Percentiles rank a stretch among this genome's conserved stretches.
Conservation (phyloP, 1,139 yeast genomes). For the Kurtzmaniella quercitrusa region DNA sequence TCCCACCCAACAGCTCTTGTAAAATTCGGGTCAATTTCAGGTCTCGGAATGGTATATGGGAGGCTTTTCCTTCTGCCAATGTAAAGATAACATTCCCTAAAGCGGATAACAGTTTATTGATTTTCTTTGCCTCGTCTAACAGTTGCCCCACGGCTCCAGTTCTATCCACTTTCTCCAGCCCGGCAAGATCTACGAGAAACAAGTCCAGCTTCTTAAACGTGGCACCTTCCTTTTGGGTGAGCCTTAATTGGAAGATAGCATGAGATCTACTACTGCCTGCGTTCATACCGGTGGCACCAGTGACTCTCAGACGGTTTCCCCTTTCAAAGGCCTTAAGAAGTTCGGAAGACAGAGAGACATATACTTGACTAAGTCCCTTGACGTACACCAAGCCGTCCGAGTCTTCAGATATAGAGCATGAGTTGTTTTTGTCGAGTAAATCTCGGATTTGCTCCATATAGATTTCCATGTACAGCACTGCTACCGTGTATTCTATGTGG, state of each 20-base stretch:
- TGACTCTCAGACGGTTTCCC: slow-evolving; percentile 55
- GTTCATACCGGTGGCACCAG: slow-evolving; percentile 69
- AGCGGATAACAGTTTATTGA: slow-evolving; percentile 72
- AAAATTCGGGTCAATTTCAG: slow-evolving; percentile 79
- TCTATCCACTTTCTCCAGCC: slow-evolving; percentile 81
- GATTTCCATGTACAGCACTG: slow-evolving; percentile 76
- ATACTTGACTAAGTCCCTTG: slow-evolving; percentile 59
- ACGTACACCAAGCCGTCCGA: slow-evolving; percentile 65
- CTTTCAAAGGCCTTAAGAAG: slow-evolving; percentile 50
- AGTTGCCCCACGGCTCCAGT: slow-evolving; percentile 77
- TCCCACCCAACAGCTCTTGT: slow-evolving; percentile 86
- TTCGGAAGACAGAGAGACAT: slow-evolving; percentile 57
- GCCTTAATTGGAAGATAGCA: slow-evolving; percentile 66
- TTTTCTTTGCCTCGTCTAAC: slow-evolving; percentile 79
- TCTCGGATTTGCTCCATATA: slow-evolving; percentile 77
- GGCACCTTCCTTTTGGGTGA: slow-evolving; percentile 58
- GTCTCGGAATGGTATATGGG: slow-evolving; percentile 76
- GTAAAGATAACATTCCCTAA: slow-evolving; percentile 81
- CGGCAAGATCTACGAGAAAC: slow-evolving; percentile 82
- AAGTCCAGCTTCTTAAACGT: slow-evolving; percentile 62
- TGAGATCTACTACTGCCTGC: slow-evolving; percentile 78
- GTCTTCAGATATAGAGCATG: slow-evolving; percentile 63
- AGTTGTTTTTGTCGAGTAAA: slow-evolving; percentile 28
- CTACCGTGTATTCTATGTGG: slow-evolving; percentile 63
- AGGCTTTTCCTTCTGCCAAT: slow-evolving; percentile 62